A percentile compares a stretch with the other conserved stretches of the same genome.
Evolutionary conservation across 306 rosid genomes (phyloP).

Genomic region (Trifolium subterraneum): DNA sequence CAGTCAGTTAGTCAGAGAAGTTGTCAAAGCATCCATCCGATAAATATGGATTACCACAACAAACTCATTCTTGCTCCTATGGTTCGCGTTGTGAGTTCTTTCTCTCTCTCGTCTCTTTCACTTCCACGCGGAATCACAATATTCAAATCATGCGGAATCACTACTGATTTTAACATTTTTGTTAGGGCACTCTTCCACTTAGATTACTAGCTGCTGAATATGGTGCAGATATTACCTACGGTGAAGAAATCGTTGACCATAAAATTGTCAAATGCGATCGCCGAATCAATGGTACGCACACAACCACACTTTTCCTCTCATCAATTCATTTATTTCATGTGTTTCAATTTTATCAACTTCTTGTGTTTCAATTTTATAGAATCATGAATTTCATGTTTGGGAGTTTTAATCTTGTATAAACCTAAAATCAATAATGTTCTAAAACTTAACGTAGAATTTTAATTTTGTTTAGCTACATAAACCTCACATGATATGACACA

Average conservation of each 20-base stretch:
- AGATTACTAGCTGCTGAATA: conserved; percentile 83
- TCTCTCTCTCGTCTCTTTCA: neutral
- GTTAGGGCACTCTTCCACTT: conserved; percentile 84
- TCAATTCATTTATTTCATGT: neutral
- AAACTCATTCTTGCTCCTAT: conserved; percentile 89
- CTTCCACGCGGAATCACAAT: neutral
- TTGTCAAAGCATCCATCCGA: conserved; percentile 41
- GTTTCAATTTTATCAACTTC: too few relatives aligned
- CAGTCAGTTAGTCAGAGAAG: neutral
- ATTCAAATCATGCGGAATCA: conserved; percentile 8
- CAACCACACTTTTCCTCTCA: neutral
- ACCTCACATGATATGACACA: neutral
- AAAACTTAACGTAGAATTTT: neutral
- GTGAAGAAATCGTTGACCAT: conserved; percentile 89
- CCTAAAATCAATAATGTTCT: too few relatives aligned
- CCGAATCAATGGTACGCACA: conserved; percentile 65
- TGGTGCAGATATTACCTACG: conserved; percentile 84
- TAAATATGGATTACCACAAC: conserved; percentile 75
- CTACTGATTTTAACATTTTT: neutral
- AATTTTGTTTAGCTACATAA: neutral
- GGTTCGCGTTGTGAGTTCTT: conserved; percentile 88
- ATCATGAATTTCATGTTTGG: too few relatives aligned
- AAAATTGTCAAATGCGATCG: conserved; percentile 85
- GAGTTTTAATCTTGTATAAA: too few relatives aligned
- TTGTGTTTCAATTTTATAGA: too few relatives aligned